Conservation (phyloP, 768 basidiomycete species). For the Mycena olivaceomarginata region DNA sequence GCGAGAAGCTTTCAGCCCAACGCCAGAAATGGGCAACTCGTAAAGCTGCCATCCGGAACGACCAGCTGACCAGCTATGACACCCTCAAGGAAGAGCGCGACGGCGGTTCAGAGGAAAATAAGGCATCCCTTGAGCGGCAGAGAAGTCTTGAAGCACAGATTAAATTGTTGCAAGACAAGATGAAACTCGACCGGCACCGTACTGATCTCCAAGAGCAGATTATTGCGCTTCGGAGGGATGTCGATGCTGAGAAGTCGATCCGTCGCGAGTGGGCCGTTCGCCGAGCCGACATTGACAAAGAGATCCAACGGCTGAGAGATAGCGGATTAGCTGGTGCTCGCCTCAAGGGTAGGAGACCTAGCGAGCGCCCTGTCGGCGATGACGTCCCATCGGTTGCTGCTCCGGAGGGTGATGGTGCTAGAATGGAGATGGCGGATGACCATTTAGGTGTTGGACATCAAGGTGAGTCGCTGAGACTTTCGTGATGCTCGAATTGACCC, state of each 20-base stretch:
- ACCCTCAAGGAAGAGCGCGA: slow-evolving; percentile 1
- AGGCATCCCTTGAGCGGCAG: slow-evolving; percentile 2
- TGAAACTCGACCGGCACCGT: slow-evolving; percentile 1
- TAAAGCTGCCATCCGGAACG: neutral
- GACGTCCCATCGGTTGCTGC: neutral
- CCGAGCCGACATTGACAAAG: neutral
- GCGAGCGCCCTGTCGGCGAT: neutral
- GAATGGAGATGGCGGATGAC: neutral
- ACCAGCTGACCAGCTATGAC: neutral
- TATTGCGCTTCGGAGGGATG: no score
- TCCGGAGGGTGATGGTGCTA: neutral
- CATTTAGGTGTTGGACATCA: no score
- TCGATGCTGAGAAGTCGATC: no score
- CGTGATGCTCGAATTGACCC: no score
- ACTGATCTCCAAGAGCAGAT: no score
- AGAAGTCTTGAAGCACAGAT: neutral
- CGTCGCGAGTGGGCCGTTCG: neutral
- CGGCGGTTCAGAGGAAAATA: neutral
- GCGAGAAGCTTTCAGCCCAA: slow-evolving; percentile 1
- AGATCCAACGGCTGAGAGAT: neutral
- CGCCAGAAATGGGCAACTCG: neutral
- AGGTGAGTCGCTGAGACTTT: no score
- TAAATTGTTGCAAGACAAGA: neutral
- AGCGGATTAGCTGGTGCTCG: neutral
- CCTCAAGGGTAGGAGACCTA: neutral